phyloP scores from a whole-genome alignment of 495 filamentous ascomycete genomes.

The Jackrogersella multiformis region DNA sequence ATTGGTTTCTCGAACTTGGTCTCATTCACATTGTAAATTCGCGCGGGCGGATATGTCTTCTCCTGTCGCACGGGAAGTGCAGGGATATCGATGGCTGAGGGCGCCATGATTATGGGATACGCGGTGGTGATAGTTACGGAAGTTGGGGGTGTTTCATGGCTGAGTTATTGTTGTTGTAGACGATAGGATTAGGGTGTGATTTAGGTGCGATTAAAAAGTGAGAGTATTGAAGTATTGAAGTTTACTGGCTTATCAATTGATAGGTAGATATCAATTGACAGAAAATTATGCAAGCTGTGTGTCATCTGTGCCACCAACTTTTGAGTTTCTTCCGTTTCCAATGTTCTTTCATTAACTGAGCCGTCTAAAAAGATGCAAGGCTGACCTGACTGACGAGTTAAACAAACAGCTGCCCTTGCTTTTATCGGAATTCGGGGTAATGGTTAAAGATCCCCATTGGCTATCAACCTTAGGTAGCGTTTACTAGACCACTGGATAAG shows the following conservation, averaged over 20 bases:
- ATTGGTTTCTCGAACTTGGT: conserved; percentile 80
- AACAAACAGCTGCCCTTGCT: conserved; percentile 25
- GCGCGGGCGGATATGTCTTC: conserved; percentile 56
- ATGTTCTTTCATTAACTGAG: background rate
- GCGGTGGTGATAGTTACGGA: conserved; percentile 15
- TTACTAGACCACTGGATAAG: background rate
- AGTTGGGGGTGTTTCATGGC: conserved; percentile 25
- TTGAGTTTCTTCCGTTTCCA: conserved; percentile 10
- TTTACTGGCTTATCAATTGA: background rate
- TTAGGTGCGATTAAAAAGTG: background rate
- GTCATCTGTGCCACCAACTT: conserved; percentile 5
- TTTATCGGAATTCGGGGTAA: conserved; percentile 1
- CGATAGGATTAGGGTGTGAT: background rate
- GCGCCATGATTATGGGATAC: conserved; percentile 50
- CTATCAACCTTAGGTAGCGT: background rate
- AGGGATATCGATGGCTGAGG: conserved; percentile 53
- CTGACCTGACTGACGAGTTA: conserved; percentile 31
- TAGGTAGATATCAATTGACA: background rate
- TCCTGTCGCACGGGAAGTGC: conserved; percentile 45
- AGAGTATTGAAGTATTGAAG: background rate
- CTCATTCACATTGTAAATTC: conserved; percentile 68
- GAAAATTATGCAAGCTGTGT: background rate
- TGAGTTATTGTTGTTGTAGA: conserved; percentile 8
- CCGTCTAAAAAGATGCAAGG: conserved; percentile 24
- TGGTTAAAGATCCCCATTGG: background rate